Base-by-base conservation (phyloP, 2,329 filamentous ascomycete genomes). In the Ascochyta viciae-villosae region DNA sequence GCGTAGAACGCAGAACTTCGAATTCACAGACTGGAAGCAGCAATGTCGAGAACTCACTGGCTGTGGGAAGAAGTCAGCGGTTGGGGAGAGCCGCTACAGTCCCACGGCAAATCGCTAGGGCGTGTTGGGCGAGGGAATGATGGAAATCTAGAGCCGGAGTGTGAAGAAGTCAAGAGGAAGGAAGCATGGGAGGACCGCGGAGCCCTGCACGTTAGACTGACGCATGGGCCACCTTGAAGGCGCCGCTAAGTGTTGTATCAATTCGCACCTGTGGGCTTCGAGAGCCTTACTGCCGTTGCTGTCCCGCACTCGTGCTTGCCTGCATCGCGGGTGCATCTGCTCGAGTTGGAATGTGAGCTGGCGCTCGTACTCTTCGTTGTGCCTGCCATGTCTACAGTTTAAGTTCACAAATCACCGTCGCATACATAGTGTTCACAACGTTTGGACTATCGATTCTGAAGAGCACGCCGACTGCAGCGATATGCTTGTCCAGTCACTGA, bases 1-100 rank as follows among this genome's bases (percentile, higher is more conserved):
- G 72, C 71, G 71, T 67, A 74, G 66, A 67, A 73, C 58, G 57
- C 64, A 60, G 63, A 68, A 67, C 55, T 60, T 57, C 49, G 48
- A 61, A 52, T 62, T 37, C 56, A 60, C 52, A 50, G 50, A 60
- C 54, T 38, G 56, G 60, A 63, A 58, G 61, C 42, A 42, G 54
- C 44, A 54, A 54, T 53, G 62, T 53, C 47, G 43, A 37, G 35
- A 48, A 31, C 31, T 31, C 29, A 27, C 19, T 42, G 42, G 43
- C 51, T 29, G 43, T 41, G 40, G 27, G 48, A 33, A 49, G 57
- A 59, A 62, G 66, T 63, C 56, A 58, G 54, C 58, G 44, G 65
- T 65, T 65, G 61, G 57, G 53, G 58, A 61, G 57, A 51, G 35
- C 46, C 40, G 57, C 24, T 45, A 47, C 37, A 40, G 34, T 34